Evolutionary conservation across 2,329 filamentous ascomycete species (phyloP).

Genomic region (Apiospora hydei): DNA sequence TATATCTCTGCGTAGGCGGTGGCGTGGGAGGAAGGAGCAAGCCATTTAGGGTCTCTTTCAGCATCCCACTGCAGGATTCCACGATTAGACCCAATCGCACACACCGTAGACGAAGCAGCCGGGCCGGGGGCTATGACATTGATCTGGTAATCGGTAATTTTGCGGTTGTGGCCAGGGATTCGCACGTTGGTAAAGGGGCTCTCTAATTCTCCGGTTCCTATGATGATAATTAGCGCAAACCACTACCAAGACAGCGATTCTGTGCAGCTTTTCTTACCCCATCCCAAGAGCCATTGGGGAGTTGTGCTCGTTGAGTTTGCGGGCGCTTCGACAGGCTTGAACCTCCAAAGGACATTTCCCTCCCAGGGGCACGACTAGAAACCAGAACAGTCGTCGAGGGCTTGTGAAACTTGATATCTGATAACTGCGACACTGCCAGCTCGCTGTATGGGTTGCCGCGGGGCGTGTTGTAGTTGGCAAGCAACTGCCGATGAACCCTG

Average conservation of each 20-base stretch:
- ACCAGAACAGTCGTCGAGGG: conserved; percentile 51
- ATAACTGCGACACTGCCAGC: conserved; percentile 48
- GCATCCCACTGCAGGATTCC: conserved; percentile 52
- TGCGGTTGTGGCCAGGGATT: conserved; percentile 29
- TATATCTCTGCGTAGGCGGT: conserved; percentile 34
- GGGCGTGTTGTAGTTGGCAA: conserved; percentile 32
- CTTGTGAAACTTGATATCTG: conserved; percentile 56
- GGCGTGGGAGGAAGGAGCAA: conserved; percentile 37
- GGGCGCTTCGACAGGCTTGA: conserved; percentile 45
- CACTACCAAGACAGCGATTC: not conserved
- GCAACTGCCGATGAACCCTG: conserved; percentile 34
- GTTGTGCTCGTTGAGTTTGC: conserved; percentile 33
- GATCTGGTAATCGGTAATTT: conserved; percentile 45
- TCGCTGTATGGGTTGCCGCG: conserved; percentile 38
- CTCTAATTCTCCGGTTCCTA: conserved; percentile 22
- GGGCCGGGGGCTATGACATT: conserved; percentile 48
- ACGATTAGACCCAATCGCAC: conserved; percentile 55
- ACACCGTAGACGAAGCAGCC: conserved; percentile 45
- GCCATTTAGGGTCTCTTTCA: conserved; percentile 44
- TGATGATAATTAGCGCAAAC: not conserved
- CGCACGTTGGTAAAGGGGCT: conserved; percentile 28
- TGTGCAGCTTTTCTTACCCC: conserved; percentile 26
- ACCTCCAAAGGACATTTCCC: conserved; percentile 46
- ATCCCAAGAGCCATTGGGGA: conserved; percentile 47
- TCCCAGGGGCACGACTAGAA: conserved; percentile 47